phyloP scores from a whole-genome alignment of 2,329 filamentous ascomycete species.

The Pseudocercospora fijiensis region DNA sequence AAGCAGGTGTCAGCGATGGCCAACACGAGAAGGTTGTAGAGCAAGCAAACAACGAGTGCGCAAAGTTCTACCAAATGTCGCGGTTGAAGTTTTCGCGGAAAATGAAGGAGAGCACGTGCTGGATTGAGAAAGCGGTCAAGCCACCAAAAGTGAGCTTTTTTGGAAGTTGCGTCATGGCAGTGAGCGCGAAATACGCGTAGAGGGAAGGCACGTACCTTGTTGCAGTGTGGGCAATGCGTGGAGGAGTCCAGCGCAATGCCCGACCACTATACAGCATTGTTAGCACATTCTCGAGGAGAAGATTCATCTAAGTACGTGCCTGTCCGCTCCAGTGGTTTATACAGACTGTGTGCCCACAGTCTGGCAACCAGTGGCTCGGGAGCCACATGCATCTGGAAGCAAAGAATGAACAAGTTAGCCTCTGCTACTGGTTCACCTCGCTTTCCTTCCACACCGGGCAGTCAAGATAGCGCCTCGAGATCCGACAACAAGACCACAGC shows the following conservation, averaged over 20 bases:
- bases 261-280: background rate
- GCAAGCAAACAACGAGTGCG: background rate
- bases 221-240: background rate
- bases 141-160: background rate
- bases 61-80: background rate
- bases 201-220: constrained; percentile 4
- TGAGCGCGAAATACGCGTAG: background rate
- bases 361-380: background rate
- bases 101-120: background rate
- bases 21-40: background rate
- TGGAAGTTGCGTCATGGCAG: background rate
- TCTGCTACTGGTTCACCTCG: background rate
- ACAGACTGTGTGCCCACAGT: background rate
- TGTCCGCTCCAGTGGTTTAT: background rate
- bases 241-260: background rate
- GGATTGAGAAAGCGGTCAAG: background rate
- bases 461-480: background rate
- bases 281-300: background rate
- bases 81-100: background rate
- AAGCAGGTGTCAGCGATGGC: background rate
- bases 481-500: too few species aligned
- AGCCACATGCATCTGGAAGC: background rate
- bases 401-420: background rate
- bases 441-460: background rate
- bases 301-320: background rate